Evolutionary conservation across 768 basidiomycete genomes (phyloP).

Genomic region (Leccinum rimulosum): DNA sequence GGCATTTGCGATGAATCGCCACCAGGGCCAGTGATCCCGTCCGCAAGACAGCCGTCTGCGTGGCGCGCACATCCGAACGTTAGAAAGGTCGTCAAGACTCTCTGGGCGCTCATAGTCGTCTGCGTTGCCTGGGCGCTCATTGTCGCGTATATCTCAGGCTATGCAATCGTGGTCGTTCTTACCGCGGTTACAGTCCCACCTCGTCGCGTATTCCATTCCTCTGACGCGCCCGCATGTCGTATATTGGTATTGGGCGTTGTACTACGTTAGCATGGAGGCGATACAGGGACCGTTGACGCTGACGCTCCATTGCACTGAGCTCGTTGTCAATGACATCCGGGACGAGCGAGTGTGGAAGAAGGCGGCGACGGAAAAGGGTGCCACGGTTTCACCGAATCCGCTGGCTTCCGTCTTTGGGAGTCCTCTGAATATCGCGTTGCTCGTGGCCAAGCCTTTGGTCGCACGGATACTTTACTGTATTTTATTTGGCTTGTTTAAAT

Average conservation of each 20-base stretch:
- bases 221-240: constrained; percentile 12
- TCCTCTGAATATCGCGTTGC: constrained; percentile 13
- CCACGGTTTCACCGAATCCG: constrained; percentile 17
- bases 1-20: constrained; percentile 11
- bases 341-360: constrained; percentile 29
- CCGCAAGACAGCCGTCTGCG: constrained; percentile 23
- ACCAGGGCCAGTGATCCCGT: constrained; percentile 14
- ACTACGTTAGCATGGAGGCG: constrained; percentile 24
- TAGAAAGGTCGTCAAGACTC: constrained; percentile 19
- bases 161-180: constrained; percentile 28
- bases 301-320: constrained; percentile 28
- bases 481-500: neutral
- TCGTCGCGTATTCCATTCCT: constrained; percentile 24
- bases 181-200: constrained; percentile 15
- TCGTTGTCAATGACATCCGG: constrained; percentile 29
- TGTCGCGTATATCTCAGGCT: neutral
- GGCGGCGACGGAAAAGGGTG: constrained; percentile 17
- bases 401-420: constrained; percentile 23
- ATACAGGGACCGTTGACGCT: constrained; percentile 31
- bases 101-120: constrained; percentile 21
- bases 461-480: too few relatives aligned
- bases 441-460: constrained; percentile 24
- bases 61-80: constrained; percentile 26
- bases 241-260: constrained; percentile 24
- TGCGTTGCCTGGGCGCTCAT: constrained; percentile 24